These are phyloP conservation scores for Vigna trinervia DNA, from an alignment of 306 rosid genomes.

Conservation along the genomic window DNA sequence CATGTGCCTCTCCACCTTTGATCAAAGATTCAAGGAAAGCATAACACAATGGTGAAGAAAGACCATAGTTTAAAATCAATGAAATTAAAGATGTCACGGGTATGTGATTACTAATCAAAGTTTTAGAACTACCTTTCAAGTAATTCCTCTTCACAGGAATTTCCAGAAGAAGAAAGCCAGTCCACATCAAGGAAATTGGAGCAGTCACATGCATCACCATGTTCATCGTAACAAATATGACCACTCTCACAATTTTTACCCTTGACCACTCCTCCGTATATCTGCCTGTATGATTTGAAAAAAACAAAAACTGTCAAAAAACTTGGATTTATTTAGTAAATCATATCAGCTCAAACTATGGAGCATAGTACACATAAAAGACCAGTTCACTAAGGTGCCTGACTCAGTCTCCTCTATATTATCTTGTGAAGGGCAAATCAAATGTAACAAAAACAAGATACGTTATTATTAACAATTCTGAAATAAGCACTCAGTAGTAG, in stretches of 20 bases:
- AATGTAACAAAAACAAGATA: too few species aligned
- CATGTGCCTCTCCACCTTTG: conserved; percentile 3
- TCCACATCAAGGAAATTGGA: conserved; percentile 75
- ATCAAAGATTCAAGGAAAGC: conserved; percentile 29
- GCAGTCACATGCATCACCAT: conserved; percentile 72
- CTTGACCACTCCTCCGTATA: conserved; percentile 57
- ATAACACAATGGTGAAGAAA: conserved; percentile 15
- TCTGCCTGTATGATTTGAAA: conserved; percentile 54
- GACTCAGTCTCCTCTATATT: too few species aligned
- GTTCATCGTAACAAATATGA: conserved; percentile 69
- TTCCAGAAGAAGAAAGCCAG: conserved; percentile 90
- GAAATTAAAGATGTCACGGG: conserved; percentile 10
- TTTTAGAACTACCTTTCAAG: conserved; percentile 65
- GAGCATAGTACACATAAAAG: conserved; percentile 21
- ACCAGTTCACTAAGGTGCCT: neutral
- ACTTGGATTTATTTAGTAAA: conserved; percentile 36
- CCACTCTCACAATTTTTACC: conserved; percentile 55
- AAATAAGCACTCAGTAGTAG: too few species aligned
- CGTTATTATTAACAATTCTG: too few species aligned
- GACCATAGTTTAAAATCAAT: neutral
- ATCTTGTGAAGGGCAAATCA: too few species aligned
- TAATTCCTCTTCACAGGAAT: conserved; percentile 88
- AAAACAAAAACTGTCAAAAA: conserved; percentile 46
- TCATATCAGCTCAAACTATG: conserved; percentile 30
- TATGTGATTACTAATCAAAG: neutral